phyloP scores from a whole-genome alignment of 805 yeast genomes.

The Nakazawaea ernobii region DNA sequence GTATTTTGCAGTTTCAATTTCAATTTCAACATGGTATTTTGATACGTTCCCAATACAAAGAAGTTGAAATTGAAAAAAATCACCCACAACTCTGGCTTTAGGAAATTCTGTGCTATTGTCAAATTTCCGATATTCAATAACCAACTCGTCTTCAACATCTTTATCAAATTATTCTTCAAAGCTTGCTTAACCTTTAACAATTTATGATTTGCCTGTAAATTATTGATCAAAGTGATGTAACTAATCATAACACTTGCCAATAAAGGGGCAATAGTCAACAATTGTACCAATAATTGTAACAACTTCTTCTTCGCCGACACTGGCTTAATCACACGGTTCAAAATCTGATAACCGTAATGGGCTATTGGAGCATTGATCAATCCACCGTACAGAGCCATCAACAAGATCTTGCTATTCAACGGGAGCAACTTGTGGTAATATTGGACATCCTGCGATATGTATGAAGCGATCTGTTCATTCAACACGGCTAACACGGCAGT shows the following conservation, averaged over 20 bases:
- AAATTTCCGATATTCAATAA: conserved; percentile 47
- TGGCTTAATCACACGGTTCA: conserved; percentile 38
- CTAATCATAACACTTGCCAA: conserved; percentile 41
- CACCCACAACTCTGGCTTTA: conserved; percentile 59
- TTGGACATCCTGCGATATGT: conserved; percentile 40
- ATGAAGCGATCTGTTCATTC: conserved; percentile 53
- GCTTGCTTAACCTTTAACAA: conserved; percentile 22
- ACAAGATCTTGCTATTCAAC: conserved; percentile 38
- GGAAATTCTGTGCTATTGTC: conserved; percentile 49
- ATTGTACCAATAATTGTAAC: conserved; percentile 44
- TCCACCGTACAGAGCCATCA: conserved; percentile 53
- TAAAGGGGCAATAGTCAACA: conserved; percentile 51
- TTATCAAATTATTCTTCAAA: conserved; percentile 35
- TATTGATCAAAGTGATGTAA: conserved; percentile 48
- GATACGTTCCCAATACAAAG: conserved; percentile 56
- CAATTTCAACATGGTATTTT: conserved; percentile 49
- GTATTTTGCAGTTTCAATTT: conserved; percentile 22
- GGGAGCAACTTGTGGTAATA: conserved; percentile 8
- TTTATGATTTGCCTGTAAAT: conserved; percentile 9
- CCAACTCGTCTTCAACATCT: conserved; percentile 48
- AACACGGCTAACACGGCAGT: conserved; percentile 49
- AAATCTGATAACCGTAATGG: conserved; percentile 44
- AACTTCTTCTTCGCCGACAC: conserved; percentile 36
- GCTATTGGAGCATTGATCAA: conserved; percentile 51
- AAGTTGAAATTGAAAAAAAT: conserved; percentile 54